Conservation (phyloP, 106 monocot genomes). For the Xerophyta viscosa region DNA sequence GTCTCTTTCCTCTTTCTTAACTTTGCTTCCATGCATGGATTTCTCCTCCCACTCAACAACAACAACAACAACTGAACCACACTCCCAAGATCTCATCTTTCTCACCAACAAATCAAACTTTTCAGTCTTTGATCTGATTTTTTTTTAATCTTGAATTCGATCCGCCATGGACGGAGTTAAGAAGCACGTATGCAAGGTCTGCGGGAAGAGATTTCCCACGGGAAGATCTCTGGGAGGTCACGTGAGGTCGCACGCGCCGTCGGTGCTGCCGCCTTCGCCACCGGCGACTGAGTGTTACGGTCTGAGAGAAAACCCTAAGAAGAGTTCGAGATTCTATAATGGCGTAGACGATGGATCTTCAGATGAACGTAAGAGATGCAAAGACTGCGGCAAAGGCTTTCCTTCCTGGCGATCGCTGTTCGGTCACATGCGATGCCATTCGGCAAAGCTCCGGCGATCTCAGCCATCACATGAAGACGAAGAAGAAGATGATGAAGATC, state of each 20-base stretch:
- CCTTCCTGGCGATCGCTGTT: constrained; percentile 10
- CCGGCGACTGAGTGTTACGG: constrained; percentile 3
- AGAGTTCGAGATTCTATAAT: constrained; percentile 14
- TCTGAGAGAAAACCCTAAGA: constrained; percentile 29
- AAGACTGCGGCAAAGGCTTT: constrained; percentile 7
- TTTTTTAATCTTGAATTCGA: background rate
- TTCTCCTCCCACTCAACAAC: background rate
- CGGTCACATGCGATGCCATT: constrained; percentile 17
- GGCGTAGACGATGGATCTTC: background rate
- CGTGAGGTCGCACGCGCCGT: constrained; percentile 34
- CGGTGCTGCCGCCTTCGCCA: background rate
- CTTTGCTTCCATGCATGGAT: constrained; percentile 16
- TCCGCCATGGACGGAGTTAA: background rate
- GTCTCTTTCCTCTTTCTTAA: background rate
- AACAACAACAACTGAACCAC: background rate
- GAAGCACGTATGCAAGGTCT: constrained; percentile 26
- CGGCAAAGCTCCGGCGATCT: background rate
- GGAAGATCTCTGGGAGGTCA: constrained; percentile 42
- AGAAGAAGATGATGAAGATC: background rate
- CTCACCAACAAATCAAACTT: background rate
- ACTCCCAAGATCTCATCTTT: background rate
- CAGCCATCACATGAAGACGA: background rate
- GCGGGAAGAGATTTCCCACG: constrained; percentile 25
- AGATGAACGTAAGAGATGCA: background rate
- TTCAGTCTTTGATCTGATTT: background rate